Conservation (phyloP, 2,329 filamentous ascomycete species). For the Fusarium oligoseptatum region DNA sequence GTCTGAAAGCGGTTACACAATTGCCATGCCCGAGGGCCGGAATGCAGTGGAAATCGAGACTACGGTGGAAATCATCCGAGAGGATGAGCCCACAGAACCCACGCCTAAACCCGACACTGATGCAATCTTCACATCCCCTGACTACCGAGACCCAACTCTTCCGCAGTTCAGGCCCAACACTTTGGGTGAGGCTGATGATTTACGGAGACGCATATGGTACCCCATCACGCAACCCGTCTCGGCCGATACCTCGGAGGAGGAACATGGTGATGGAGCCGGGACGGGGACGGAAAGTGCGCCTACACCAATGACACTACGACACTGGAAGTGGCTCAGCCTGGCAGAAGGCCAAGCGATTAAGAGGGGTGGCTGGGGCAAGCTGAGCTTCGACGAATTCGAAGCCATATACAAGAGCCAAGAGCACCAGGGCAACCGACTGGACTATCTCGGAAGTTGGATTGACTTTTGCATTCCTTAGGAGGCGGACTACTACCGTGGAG, state of each 20-base stretch:
- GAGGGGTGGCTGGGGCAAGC: conserved; percentile 83
- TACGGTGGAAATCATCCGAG: conserved; percentile 41
- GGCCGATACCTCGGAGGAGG: conserved; percentile 1
- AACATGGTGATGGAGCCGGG: conserved; percentile 11
- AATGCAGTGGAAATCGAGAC: conserved; percentile 52
- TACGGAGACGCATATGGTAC: conserved; percentile 34
- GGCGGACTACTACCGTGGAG: neutral
- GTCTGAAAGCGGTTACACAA: conserved; percentile 59
- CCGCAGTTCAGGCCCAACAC: conserved; percentile 77
- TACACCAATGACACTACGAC: conserved; percentile 53
- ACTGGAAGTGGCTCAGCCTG: conserved; percentile 70
- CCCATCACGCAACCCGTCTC: conserved; percentile 34
- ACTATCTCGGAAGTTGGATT: conserved; percentile 92
- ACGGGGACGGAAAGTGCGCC: conserved; percentile 41
- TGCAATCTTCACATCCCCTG: conserved; percentile 8
- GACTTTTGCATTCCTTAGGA: conserved; percentile 78
- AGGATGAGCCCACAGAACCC: conserved; percentile 36
- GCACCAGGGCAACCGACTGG: conserved; percentile 73
- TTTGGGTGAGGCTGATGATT: conserved; percentile 37
- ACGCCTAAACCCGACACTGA: conserved; percentile 34
- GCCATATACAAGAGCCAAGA: conserved; percentile 77
- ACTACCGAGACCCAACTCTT: conserved; percentile 71
- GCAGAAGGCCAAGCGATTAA: conserved; percentile 77
- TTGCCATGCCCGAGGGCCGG: conserved; percentile 51
- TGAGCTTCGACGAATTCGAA: conserved; percentile 86